Evolutionary conservation across 257 asterid species (phyloP), one percentile per base, ranked within the genome.

Genomic region (Echites panduratus): DNA sequence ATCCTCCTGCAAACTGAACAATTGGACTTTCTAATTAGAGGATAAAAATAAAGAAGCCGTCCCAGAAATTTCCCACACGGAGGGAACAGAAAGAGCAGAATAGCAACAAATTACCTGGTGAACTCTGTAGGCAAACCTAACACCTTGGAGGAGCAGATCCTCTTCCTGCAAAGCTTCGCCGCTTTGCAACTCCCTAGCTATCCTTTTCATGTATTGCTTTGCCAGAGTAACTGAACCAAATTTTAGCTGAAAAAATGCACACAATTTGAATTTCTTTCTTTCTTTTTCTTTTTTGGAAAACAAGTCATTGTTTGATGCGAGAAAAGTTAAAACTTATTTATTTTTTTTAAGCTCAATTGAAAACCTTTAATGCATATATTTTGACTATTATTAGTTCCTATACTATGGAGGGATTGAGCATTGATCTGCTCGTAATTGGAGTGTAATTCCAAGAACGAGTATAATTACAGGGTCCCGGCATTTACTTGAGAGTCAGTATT

Each of bases 1-100:
- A 90, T 48, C 98, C 96, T 14, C 97, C 96, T 63, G 97, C 96
- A 87, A 90, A 89, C 98, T 90, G 86, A 52, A 62, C 3, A 32
- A 32, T 32, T 32, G 16, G 4, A 17, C 3, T 9, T 49, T 57
- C 56, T 26, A 13, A 40, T 77, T 64, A 73, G n/a, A n/a, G 68
- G 63, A 9, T 3, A 35, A 8, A 24, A 48, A 8, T 12, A 48
- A 24, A 11, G 58, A n/a, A 2, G 4, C 12, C 11, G 69, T 24
- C 41, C 26, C 12, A 32, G 43, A 63, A 24, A 11, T 11, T 4
- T 38, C 44, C 9, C 32, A 6, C 20, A n/a, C n/a, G n/a, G n/a
- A n/a, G n/a, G n/a, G n/a, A n/a, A n/a, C 26, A 19, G 22, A 50
- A 7, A 16, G 62, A 14, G 40, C 4, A 7, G 26, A 45, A 16